Base-by-base conservation (phyloP, 2,329 filamentous ascomycete genomes). In the Leptodontidium sp. region DNA sequence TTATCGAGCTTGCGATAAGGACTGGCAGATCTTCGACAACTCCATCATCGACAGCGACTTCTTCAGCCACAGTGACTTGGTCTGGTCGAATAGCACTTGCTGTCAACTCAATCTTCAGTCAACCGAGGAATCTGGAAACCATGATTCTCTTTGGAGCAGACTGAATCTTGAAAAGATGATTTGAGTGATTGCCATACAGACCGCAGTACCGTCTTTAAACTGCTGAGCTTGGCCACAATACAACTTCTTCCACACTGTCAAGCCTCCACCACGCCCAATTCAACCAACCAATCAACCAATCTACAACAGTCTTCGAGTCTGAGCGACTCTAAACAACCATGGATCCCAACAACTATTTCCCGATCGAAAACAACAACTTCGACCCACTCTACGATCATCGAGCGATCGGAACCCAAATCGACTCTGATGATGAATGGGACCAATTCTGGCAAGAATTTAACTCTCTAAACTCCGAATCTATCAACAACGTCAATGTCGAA, bases 181-280 rank as follows among this genome's bases (percentile, higher is more conserved):
- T 15, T 59, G 57, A 59, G 12, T 12, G 35, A 40, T 38, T 24
- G 11, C 4, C 21, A 40, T 59, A 38, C 45, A 45, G 57, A 59
- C 57, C 57, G 45, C 57, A 59, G 57, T 38, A 59, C 21, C n/a
- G 57, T 59, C 57, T 40, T 43, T 59, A 59, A 59, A 59, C 38
- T 59, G 57, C 57, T 59, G 57, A 59, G 21, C 57, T 59, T 59
- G 57, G 57, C 57, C 21, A 59, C 38, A 59, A 59, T 24, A 59
- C 35, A 26, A 26, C 35, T 26, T 59, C 35, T 45, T 15, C 11
- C 57, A 29, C 57, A 24, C 38, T 59, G 38, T 40, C 57, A 59
- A 59, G 57, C 21, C 45, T 17, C 35, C 35, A 59, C 35, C 57
- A 15, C 57, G 35, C 6, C 57, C 38, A 43, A 59, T 14, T 2